phyloP scores from a whole-genome alignment of 1,284 basidiomycete species.

The Ganoderma multipileum region DNA sequence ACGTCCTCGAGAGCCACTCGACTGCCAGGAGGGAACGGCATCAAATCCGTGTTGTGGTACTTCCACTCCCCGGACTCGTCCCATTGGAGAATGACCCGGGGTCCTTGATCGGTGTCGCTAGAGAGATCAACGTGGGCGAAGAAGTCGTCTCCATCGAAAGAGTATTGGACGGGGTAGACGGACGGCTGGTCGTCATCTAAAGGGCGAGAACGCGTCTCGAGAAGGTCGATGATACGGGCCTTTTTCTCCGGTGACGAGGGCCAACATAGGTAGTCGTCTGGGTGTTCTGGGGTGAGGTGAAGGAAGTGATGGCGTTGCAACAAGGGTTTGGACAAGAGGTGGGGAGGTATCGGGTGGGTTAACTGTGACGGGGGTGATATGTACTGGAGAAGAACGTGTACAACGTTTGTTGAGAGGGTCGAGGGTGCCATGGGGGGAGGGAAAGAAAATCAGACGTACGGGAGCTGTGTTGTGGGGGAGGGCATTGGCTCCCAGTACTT shows the following conservation, averaged over 20 bases:
- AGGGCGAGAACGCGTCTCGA: conserved; percentile 51
- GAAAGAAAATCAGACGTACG: conserved; percentile 19
- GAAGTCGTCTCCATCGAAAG: conserved; percentile 62
- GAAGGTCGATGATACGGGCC: conserved; percentile 46
- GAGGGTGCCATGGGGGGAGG: conserved; percentile 41
- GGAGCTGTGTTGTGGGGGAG: conserved; percentile 14
- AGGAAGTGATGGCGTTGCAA: conserved; percentile 74
- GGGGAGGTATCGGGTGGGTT: conserved; percentile 56
- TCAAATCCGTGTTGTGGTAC: conserved; percentile 70
- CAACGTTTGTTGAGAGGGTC: conserved; percentile 45
- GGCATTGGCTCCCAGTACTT: background rate
- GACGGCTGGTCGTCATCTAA: conserved; percentile 45
- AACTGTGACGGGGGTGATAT: conserved; percentile 61
- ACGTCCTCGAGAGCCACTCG: conserved; percentile 48
- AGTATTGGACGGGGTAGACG: conserved; percentile 56
- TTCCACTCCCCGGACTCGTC: conserved; percentile 63
- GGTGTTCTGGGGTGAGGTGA: conserved; percentile 54
- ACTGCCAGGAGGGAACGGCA: conserved; percentile 75
- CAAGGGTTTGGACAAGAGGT: conserved; percentile 66
- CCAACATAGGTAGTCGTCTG: conserved; percentile 71
- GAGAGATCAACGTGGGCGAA: conserved; percentile 69
- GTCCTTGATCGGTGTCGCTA: conserved; percentile 41
- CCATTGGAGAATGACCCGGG: conserved; percentile 75
- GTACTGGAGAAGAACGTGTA: conserved; percentile 61
- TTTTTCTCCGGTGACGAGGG: conserved; percentile 50